These are phyloP conservation scores for Bipolaris cookei DNA, from an alignment of 2,329 filamentous ascomycete species.

Conservation along the genomic window DNA sequence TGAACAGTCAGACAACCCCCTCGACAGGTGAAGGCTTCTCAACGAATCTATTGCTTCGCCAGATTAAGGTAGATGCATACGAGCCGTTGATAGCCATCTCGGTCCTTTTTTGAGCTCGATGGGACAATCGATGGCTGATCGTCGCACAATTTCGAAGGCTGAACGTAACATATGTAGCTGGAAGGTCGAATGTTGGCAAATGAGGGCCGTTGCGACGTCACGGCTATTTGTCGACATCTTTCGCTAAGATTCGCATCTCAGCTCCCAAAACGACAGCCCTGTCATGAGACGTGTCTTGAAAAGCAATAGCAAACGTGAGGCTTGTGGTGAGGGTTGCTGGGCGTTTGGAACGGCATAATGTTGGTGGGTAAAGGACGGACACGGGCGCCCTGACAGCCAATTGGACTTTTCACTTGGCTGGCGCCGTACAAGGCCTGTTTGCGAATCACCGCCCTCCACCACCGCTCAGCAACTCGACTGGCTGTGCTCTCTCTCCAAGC, in stretches of 20 bases:
- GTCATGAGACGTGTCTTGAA: slow-evolving; percentile 20
- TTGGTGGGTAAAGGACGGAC: slow-evolving; percentile 34
- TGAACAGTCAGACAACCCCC: slow-evolving; percentile 31
- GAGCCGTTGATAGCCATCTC: slow-evolving; percentile 25
- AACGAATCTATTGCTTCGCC: slow-evolving; percentile 27
- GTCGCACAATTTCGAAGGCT: slow-evolving; percentile 22
- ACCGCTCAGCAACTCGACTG: slow-evolving; percentile 39
- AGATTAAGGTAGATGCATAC: slow-evolving; percentile 37
- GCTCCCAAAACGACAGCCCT: slow-evolving; percentile 31
- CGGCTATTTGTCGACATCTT: slow-evolving; percentile 17
- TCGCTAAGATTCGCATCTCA: slow-evolving; percentile 35
- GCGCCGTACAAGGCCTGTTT: slow-evolving; percentile 40
- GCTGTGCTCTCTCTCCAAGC: slow-evolving; percentile 34
- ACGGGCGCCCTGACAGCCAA: slow-evolving; percentile 37
- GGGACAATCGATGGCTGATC: slow-evolving; percentile 25
- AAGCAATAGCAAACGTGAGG: slow-evolving; percentile 20
- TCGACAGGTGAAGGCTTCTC: slow-evolving; percentile 28
- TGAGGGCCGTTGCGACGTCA: slow-evolving; percentile 20
- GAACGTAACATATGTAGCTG: slow-evolving; percentile 25
- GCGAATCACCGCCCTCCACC: slow-evolving; percentile 45
- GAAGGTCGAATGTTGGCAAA: slow-evolving; percentile 13
- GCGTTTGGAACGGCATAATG: slow-evolving; percentile 35
- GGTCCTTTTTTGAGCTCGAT: slow-evolving; percentile 23
- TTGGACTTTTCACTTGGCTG: slow-evolving; percentile 31
- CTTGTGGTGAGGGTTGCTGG: slow-evolving; percentile 24